Percentiles rank a stretch among this genome's conserved stretches.
These are phyloP conservation scores for Castanea sativa DNA, from an alignment of 306 rosid genomes.

Conservation along the genomic window DNA sequence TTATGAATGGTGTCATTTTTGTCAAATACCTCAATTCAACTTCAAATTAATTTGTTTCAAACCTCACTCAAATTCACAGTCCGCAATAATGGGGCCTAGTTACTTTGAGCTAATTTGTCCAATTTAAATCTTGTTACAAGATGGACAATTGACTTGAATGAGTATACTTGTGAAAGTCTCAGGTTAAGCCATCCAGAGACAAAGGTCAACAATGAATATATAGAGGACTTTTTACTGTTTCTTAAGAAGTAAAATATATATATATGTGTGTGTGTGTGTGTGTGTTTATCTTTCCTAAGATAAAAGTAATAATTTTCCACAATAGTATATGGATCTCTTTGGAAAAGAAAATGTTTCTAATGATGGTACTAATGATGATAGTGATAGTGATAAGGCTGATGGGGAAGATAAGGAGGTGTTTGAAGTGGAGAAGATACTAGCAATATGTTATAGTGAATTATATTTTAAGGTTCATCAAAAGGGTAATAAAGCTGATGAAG, in stretches of 20 bases:
- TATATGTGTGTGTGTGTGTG: too few relatives aligned
- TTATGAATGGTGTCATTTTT: too few relatives aligned
- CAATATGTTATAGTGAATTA: slow-evolving; percentile 53
- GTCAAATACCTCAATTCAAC: too few relatives aligned
- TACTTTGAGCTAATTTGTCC: not conserved
- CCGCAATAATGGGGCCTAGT: not conserved
- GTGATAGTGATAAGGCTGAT: slow-evolving; percentile 9
- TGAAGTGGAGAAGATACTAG: slow-evolving; percentile 58
- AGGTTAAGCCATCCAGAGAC: slow-evolving; percentile 68
- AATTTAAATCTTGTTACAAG: slow-evolving; percentile 12
- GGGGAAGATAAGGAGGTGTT: slow-evolving; percentile 37
- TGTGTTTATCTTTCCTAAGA: slow-evolving; percentile 40
- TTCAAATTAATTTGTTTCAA: too few relatives aligned
- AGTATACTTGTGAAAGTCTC: slow-evolving; percentile 56
- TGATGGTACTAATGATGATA: slow-evolving; percentile 16
- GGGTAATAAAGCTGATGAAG: slow-evolving; percentile 59
- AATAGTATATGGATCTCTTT: slow-evolving; percentile 36
- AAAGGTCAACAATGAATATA: slow-evolving; percentile 76
- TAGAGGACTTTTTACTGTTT: slow-evolving; percentile 55
- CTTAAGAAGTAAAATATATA: slow-evolving; percentile 32
- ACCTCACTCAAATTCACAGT: too few relatives aligned
- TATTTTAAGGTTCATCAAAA: slow-evolving; percentile 74
- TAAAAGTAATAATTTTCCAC: slow-evolving; percentile 31
- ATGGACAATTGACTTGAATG: slow-evolving; percentile 77
- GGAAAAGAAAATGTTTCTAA: slow-evolving; percentile 11